Evolutionary conservation across 164 flowering plant genomes (phyloP).

Genomic region (Annona cherimola): DNA sequence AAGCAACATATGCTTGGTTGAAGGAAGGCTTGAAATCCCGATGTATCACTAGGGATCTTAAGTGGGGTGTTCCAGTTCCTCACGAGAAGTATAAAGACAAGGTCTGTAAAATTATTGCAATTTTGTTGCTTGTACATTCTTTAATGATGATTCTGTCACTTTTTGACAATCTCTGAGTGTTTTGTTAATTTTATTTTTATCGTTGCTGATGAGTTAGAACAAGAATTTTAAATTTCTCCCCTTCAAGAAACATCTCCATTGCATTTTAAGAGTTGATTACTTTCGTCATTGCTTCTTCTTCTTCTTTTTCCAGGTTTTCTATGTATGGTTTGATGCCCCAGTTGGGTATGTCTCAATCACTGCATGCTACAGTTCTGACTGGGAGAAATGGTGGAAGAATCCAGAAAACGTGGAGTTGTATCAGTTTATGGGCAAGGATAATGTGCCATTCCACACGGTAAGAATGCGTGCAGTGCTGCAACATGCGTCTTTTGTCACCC

Average conservation of each 20-base stretch:
- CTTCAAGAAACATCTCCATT: not conserved
- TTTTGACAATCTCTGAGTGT: not conserved
- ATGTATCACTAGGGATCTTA: constrained; percentile 92
- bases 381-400: constrained; percentile 99
- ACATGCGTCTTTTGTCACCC: not conserved
- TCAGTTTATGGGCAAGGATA: constrained; percentile 99
- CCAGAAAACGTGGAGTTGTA: constrained; percentile 88
- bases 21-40: constrained; percentile 78
- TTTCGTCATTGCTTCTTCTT: not conserved
- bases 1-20: constrained; percentile 81
- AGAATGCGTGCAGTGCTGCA: constrained; percentile 10
- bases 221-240: not conserved
- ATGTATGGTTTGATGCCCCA: constrained; percentile 99
- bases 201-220: too few species aligned
- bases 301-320: constrained; percentile 61
- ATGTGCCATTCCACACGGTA: constrained; percentile 97
- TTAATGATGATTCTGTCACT: not conserved
- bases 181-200: not conserved
- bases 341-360: constrained; percentile 95
- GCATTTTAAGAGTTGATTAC: constrained; percentile 4
- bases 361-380: constrained; percentile 70
- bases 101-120: constrained; percentile 36
- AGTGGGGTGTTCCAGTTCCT: constrained; percentile 99
- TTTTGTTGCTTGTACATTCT: constrained; percentile 1
- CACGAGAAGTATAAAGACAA: constrained; percentile 77